Evolutionary conservation across 2,329 filamentous ascomycete species (phyloP).

Genomic region (Immersiporthe knoxdaviesiana): DNA sequence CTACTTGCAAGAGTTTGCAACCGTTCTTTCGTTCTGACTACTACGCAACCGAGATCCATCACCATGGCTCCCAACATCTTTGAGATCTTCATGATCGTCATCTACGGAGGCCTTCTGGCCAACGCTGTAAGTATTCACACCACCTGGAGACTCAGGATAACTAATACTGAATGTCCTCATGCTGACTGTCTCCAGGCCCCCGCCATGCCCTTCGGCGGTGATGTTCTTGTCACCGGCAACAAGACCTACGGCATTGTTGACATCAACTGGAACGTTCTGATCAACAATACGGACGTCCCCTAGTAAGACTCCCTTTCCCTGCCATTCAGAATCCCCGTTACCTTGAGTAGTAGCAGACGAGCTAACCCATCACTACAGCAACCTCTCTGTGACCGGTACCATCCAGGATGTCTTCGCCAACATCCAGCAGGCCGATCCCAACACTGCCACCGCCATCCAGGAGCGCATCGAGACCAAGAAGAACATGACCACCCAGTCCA

Average conservation of each 20-base stretch:
- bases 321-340: not conserved
- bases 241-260: conserved; percentile 10
- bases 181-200: not conserved
- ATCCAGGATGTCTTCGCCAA: conserved; percentile 3
- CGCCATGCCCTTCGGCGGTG: not conserved
- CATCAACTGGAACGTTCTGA: not conserved
- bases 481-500: not conserved
- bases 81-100: not conserved
- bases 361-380: not conserved
- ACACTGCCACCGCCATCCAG: not conserved
- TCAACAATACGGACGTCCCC: not conserved
- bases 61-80: not conserved
- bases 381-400: conserved; percentile 3
- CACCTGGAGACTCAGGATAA: not conserved
- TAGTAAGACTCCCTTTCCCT: not conserved
- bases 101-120: not conserved
- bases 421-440: not conserved
- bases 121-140: not conserved
- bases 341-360: not conserved
- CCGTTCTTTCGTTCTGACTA: not conserved
- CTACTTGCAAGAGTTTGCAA: not conserved
- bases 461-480: conserved; percentile 20
- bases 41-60: not conserved
- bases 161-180: not conserved
- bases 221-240: not conserved